Evolutionary conservation across 352 stramenopile genomes (phyloP).

Genomic region (Globisporangium spiculum): DNA sequence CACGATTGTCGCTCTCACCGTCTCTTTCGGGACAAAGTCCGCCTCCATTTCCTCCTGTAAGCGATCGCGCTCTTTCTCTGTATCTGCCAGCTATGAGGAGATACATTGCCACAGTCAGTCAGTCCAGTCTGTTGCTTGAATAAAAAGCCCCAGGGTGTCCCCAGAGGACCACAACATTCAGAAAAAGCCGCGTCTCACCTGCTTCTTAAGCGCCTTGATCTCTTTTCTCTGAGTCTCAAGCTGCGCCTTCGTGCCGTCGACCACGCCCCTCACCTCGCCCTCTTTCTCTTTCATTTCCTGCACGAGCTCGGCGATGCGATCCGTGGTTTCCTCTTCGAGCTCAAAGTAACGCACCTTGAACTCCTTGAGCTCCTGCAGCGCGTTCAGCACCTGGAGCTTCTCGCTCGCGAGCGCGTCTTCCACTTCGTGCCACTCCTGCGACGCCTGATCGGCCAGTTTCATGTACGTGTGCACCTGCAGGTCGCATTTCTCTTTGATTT

Average conservation of each 20-base stretch:
- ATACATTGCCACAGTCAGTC: not conserved
- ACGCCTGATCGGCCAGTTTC: slow-evolving; percentile 49
- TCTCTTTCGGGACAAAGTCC: slow-evolving; percentile 51
- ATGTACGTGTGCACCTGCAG: slow-evolving; percentile 66
- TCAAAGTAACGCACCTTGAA: slow-evolving; percentile 70
- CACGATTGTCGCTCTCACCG: slow-evolving; percentile 24
- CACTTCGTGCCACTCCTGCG: slow-evolving; percentile 71
- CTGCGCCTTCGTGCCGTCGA: slow-evolving; percentile 20
- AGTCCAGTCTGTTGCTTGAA: not conserved
- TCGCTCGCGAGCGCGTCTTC: slow-evolving; percentile 53
- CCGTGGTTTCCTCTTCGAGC: slow-evolving; percentile 53
- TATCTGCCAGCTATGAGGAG: slow-evolving; percentile 26
- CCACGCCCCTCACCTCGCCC: slow-evolving; percentile 25
- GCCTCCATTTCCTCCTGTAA: slow-evolving; percentile 46
- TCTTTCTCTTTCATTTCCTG: slow-evolving; percentile 56
- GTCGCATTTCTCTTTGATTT: slow-evolving; percentile 51
- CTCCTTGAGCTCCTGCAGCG: slow-evolving; percentile 67
- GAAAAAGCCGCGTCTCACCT: slow-evolving; percentile 20
- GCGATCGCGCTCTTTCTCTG: slow-evolving; percentile 28
- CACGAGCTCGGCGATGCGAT: slow-evolving; percentile 63
- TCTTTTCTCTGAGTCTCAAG: slow-evolving; percentile 30
- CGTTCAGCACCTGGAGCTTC: slow-evolving; percentile 51
- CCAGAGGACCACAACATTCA: no score
- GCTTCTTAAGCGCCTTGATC: slow-evolving; percentile 29
- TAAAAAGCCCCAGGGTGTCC: not conserved